A percentile compares a stretch with the other conserved stretches of the same genome.
phyloP scores from a whole-genome alignment of 257 asterid genomes.

The Petunia secreta region DNA sequence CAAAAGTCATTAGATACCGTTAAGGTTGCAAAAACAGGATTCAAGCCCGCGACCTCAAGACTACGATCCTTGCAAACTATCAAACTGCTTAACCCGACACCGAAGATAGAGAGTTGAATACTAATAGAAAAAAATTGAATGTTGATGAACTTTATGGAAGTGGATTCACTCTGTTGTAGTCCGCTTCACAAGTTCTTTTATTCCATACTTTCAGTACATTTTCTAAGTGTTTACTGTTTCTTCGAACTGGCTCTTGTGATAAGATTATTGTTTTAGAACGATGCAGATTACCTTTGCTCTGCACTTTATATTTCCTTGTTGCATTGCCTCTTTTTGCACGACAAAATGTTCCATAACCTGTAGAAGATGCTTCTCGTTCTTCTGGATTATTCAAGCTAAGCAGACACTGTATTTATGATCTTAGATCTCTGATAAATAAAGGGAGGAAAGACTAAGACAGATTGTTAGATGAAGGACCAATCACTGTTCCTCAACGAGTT shows the following conservation, averaged over 20 bases:
- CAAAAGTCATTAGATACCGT: no score
- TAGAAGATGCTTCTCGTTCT: background rate
- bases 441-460: constrained; percentile 12
- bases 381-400: no score
- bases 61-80: no score
- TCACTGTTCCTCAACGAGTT: background rate
- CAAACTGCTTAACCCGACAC: no score
- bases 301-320: background rate
- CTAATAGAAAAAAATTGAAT: no score
- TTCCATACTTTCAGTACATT: background rate
- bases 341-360: background rate
- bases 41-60: no score
- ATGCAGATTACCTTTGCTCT: background rate
- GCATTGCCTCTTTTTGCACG: background rate
- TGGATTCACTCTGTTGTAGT: no score
- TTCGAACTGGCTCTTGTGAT: constrained; percentile 9
- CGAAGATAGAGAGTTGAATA: no score
- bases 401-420: constrained; percentile 7
- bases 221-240: background rate
- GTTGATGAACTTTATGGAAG: no score
- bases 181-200: background rate
- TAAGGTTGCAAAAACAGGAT: no score
- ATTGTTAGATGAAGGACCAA: background rate
- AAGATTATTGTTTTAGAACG: background rate
- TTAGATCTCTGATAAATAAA: background rate